Base-by-base conservation (phyloP, 2,329 filamentous ascomycete species). In the Parastagonospora nodorum region DNA sequence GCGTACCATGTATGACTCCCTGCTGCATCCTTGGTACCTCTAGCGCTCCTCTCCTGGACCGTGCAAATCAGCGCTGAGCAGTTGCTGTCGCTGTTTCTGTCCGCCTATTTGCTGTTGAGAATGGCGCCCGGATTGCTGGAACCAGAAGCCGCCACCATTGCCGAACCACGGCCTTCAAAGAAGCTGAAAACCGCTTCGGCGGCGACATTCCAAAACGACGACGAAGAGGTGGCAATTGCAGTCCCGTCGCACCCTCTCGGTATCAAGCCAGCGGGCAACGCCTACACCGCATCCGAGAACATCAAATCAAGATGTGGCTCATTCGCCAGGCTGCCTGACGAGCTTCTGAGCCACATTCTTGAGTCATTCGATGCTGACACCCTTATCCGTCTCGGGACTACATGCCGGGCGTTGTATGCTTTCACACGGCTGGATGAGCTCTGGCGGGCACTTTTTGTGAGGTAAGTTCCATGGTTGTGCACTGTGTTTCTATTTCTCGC, bases 201-300 rank as follows among this genome's bases (percentile, higher is more conserved):
- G 49, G 56, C 60, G 29, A 53, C 55, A 36, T 44, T 57, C 33
- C 49, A 56, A 14, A 39, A 47, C 36, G 59, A 68, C 57, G 60
- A 65, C 38, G 64, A 61, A 16, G 67, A 73, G 59, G 66, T 69
- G 73, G 78, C 79, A 68, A 75, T 80, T 58, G 83, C 84, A 38
- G 87, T 96, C 45, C 88, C 88, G 43, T 79, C 81, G 33, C 93
- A 97, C 78, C 91, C 91, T 32, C 78, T 96, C 40, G 88, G 88
- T 29, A 81, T 97, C 58, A 94, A 92, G 69, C 93, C 94, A 1
- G 82, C 88, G 54, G 94, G 93, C 32, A 97, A 99, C 77, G 86
- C 87, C 42, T 82, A 93, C 37, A 84, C 85, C 15, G 79, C 84
- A 10, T 79, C 78, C 2, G 80, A 80, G 48, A 89, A 89, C 75